Conservation (phyloP, 352 stramenopile species). For the Phytophthora sojae region DNA sequence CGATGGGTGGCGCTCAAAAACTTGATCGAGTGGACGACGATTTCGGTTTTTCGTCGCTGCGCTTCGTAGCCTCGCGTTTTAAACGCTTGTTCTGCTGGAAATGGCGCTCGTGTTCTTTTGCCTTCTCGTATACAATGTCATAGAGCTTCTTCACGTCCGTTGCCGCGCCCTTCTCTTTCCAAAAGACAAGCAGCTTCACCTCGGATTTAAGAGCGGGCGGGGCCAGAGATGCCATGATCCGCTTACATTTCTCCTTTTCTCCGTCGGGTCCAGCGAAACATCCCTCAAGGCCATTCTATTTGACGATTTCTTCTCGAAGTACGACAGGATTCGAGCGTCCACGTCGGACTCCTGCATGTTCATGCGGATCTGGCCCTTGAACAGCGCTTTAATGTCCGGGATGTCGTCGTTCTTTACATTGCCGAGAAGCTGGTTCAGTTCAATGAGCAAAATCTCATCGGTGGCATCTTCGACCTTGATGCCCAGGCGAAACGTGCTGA, state of each 20-base stretch:
- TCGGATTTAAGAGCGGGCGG: neutral
- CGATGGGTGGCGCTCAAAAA: too few relatives aligned
- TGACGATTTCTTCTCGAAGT: neutral
- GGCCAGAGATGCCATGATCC: neutral
- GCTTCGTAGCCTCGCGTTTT: neutral
- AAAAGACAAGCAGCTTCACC: neutral
- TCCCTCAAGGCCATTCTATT: neutral
- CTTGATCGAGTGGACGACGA: too few relatives aligned
- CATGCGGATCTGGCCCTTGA: neutral
- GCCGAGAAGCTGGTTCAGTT: neutral
- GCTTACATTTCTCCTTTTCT: neutral
- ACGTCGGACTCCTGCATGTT: neutral
- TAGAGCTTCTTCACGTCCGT: neutral
- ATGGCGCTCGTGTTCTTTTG: neutral
- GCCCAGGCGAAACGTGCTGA: neutral
- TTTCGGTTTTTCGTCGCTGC: too few relatives aligned
- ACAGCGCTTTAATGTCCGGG: neutral
- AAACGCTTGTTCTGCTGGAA: conserved; percentile 3
- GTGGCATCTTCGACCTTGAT: neutral
- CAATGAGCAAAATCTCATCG: neutral
- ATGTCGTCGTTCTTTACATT: neutral
- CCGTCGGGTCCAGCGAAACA: neutral
- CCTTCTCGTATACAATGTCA: neutral
- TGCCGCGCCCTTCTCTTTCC: neutral
- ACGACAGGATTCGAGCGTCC: neutral